Evolutionary conservation across 116 monocot genomes (phyloP), one percentile per base, ranked within the genome.

Genomic region (Zostera marina): DNA sequence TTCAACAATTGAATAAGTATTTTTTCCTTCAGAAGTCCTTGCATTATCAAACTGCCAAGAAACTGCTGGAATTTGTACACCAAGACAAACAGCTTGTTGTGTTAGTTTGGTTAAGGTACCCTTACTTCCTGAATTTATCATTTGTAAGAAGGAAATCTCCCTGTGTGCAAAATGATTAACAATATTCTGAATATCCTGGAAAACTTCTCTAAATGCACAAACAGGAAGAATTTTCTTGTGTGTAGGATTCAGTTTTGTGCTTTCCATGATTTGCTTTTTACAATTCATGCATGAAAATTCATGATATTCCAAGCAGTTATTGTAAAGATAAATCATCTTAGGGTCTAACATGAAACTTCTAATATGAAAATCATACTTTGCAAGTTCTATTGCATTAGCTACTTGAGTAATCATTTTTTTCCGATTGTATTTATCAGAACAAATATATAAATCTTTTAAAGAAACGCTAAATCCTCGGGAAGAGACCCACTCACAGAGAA

Each of bases 91-190:
- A 58, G 76, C 67, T 68, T 96, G 88, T 22, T 94, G 88, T 58
- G 77, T 73, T 53, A 85, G 62, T 65, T 94, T 94, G 40, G 66
- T 14, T 24, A 88, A 42, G 62, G 60, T 88, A 3, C 88, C 88
- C 69, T 88, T 85, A 65, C 94, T 94, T 60, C 94, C 94, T 7
- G 94, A 48, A 60, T 72, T 59, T 25, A 88, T 71, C 94, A 94
- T 94, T 49, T 70, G 71, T 26, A 94, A 59, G 64, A 94, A 69
- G 42, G 94, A 82, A 66, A 84, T 94, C 20, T 73, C 80, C 57
- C 58, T 76, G 11, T 52, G 57, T 49, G 75, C 58, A 80, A 79
- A 77, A 16, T 76, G 52, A 63, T 66, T 61, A 14, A 78, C 41
- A 44, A 73, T 41, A 67, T 62, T 65, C 47, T 70, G 75, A 73